Base-by-base conservation (phyloP, 1,284 basidiomycete species). In the Melampsora occidentalis region DNA sequence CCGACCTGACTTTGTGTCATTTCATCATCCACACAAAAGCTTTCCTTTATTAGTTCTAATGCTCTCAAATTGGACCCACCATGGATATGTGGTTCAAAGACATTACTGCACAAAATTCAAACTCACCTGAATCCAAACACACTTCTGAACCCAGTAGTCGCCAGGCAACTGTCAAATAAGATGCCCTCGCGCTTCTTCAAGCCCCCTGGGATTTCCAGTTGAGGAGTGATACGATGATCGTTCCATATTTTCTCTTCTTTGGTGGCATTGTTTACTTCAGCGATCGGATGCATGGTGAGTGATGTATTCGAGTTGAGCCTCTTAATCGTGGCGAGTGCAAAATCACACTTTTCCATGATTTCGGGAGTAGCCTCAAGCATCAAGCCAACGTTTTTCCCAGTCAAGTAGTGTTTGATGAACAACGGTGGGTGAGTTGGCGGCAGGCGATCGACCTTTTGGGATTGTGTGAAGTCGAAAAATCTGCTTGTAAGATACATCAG, bases 321-420 rank as follows among this genome's bases (percentile, higher is more conserved):
- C 7, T 14, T 28, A 5, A 57, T 57, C 16, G 53, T 57, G 53
- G 7, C 14, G n/a, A 57, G 28, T 22, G 53, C 28, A 9, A 1
- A 7, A 12, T 57, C 28, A 28, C 53, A 57, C 22, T 57, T 57
- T 22, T 0, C 53, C n/a, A 57, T n/a, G 2, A 57, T 28, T 14
- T 57, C 18, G 28, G 53, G 28, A 57, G 53, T 57, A 57, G 53
- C 53, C 14, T 57, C 53, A n/a, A 28, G 16, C 53, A 57, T 57
- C 53, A 57, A 57, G 53, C 53, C 28, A 14, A 28, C 28, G 16
- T 57, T 22, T 9, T n/a, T 57, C 7, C 53, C 53, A n/a, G n/a
- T 57, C n/a, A 57, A 22, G 14, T n/a, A 28, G 28, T n/a, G n/a
- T n/a, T 57, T 57, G 20, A 57, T 57, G 53, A 57, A 57, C 53